Conservation (phyloP, 2,329 filamentous ascomycete genomes). For the Graphiopsis chlorocephala region DNA sequence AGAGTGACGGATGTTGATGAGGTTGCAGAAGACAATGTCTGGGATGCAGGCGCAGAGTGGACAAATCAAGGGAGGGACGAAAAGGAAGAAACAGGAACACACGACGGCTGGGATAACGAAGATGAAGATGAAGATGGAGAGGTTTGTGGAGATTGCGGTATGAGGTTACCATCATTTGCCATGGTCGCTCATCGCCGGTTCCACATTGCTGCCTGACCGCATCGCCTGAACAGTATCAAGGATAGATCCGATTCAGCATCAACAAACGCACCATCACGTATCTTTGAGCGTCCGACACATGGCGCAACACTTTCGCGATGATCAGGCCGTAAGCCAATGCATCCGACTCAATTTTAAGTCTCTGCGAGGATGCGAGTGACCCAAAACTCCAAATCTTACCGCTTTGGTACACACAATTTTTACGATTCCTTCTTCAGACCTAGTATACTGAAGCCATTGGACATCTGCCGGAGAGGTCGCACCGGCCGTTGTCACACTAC, state of each 20-base stretch:
- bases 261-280: no score
- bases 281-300: no score
- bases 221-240: neutral
- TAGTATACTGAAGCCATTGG: neutral
- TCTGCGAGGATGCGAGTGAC: no score
- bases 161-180: constrained; percentile 57
- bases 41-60: neutral
- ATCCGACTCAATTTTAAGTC: no score
- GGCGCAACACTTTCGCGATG: neutral
- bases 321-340: no score
- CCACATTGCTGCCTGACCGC: constrained; percentile 32
- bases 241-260: neutral
- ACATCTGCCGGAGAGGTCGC: neutral
- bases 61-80: neutral
- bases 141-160: constrained; percentile 47
- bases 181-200: constrained; percentile 57
- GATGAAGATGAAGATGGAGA: constrained; percentile 23
- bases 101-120: constrained; percentile 22
- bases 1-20: constrained; percentile 49
- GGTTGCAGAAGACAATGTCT: neutral
- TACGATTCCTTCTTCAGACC: neutral
- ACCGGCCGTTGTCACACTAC: neutral
- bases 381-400: no score
- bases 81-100: neutral
- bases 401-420: no score